Conservation (phyloP, 129 eudicot genomes). For the Solidago caesia region DNA sequence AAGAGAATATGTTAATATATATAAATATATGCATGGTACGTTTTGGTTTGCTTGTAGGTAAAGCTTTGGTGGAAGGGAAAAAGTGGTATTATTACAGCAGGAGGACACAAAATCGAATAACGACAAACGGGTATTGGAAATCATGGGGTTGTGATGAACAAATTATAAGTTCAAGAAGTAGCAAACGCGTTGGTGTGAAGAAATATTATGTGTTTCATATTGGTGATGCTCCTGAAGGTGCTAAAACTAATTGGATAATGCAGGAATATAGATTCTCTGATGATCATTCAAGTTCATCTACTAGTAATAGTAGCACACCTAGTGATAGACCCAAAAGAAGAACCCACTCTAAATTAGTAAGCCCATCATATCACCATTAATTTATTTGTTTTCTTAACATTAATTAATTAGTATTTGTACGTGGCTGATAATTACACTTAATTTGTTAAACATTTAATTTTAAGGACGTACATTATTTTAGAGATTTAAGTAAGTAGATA, state of each 20-base stretch:
- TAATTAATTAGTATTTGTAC: neutral
- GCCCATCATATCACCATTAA: slow-evolving; percentile 4
- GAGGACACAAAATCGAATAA: slow-evolving; percentile 57
- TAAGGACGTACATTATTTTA: too few relatives aligned
- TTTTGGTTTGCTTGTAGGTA: slow-evolving; percentile 48
- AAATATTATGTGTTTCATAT: slow-evolving; percentile 61
- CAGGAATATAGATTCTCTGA: slow-evolving; percentile 74
- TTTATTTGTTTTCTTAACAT: neutral
- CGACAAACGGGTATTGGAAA: slow-evolving; percentile 75
- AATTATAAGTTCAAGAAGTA: slow-evolving; percentile 38
- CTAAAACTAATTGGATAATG: slow-evolving; percentile 85
- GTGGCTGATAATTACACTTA: too few relatives aligned
- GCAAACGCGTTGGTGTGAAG: slow-evolving; percentile 66
- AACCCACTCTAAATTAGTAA: slow-evolving; percentile 52
- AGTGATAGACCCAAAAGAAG: slow-evolving; percentile 55
- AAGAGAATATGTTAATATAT: neutral
- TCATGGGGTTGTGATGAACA: slow-evolving; percentile 71
- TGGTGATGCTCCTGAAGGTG: slow-evolving; percentile 69
- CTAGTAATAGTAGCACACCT: slow-evolving; percentile 11
- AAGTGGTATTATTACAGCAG: slow-evolving; percentile 91
- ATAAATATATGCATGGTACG: neutral
- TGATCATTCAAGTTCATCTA: slow-evolving; percentile 38
- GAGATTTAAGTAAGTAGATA: too few relatives aligned
- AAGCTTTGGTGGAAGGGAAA: slow-evolving; percentile 75
- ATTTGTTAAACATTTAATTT: too few relatives aligned